Evolutionary conservation across 2,329 filamentous ascomycete genomes (phyloP).

Genomic region (Neonectria punicea): DNA sequence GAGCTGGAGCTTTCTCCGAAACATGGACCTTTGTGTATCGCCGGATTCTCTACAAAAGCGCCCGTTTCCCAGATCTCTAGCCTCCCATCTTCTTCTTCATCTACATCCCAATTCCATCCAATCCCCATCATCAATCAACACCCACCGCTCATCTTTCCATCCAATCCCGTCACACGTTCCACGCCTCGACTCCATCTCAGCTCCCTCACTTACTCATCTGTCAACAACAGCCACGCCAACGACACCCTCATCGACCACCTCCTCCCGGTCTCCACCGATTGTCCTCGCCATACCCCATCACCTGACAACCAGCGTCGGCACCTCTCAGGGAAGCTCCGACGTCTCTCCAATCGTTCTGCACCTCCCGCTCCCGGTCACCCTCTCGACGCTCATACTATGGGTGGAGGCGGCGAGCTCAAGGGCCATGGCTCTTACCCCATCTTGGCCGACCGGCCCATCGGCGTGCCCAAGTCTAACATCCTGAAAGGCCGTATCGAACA

Average conservation of each 20-base stretch:
- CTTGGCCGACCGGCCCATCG: slow-evolving; percentile 65
- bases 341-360: slow-evolving; percentile 51
- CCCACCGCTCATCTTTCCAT: not conserved
- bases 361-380: slow-evolving; percentile 47
- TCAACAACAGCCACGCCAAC: slow-evolving; percentile 35
- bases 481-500: slow-evolving; percentile 85
- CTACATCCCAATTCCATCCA: not conserved
- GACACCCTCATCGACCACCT: slow-evolving; percentile 38
- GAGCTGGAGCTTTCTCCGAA: slow-evolving; percentile 1
- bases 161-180: slow-evolving; percentile 19
- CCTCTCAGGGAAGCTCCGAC: slow-evolving; percentile 42
- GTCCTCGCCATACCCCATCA: slow-evolving; percentile 39
- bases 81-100: not conserved
- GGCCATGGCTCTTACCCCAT: slow-evolving; percentile 60
- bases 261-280: slow-evolving; percentile 37
- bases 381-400: slow-evolving; percentile 56
- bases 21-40: not conserved
- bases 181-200: not conserved
- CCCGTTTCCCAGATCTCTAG: not conserved
- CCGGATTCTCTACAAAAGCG: not conserved
- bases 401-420: slow-evolving; percentile 59
- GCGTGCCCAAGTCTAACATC: slow-evolving; percentile 85
- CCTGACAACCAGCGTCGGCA: slow-evolving; percentile 32
- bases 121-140: slow-evolving; percentile 1
- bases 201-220: slow-evolving; percentile 42